These are phyloP conservation scores for Diaporthe destruens DNA, from an alignment of 2,329 filamentous ascomycete genomes.

Conservation along the genomic window DNA sequence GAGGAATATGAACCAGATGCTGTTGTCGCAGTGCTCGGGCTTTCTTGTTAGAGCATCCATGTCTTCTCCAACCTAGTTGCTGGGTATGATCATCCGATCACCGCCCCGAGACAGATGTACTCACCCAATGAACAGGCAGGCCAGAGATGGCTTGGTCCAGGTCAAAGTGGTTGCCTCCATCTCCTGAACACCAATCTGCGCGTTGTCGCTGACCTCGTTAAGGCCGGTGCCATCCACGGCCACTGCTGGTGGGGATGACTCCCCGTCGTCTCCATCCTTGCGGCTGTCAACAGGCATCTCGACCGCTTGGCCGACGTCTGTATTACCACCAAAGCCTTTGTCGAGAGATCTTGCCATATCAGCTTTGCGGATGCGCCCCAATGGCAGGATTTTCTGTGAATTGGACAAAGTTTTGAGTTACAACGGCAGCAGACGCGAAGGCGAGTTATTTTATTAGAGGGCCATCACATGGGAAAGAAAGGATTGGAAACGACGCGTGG, in stretches of 20 bases:
- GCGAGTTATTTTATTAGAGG: background rate
- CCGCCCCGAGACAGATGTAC: conserved; percentile 34
- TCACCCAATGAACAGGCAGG: conserved; percentile 50
- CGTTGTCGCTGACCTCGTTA: conserved; percentile 34
- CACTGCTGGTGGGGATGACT: background rate
- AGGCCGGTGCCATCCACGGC: conserved; percentile 18
- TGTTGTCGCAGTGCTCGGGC: conserved; percentile 44
- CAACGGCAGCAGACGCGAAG: background rate
- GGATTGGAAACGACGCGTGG: background rate
- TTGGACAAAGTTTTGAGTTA: background rate
- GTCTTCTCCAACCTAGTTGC: background rate
- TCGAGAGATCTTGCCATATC: background rate
- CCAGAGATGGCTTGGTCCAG: conserved; percentile 43
- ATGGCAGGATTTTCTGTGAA: background rate
- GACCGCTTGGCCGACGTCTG: conserved; percentile 3
- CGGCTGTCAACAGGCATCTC: background rate
- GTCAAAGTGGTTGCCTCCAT: conserved; percentile 45
- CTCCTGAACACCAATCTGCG: conserved; percentile 45
- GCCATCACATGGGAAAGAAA: background rate
- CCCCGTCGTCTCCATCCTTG: conserved; percentile 14
- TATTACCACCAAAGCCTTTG: background rate
- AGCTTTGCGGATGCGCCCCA: background rate
- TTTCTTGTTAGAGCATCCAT: background rate
- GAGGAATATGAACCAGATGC: conserved; percentile 64
- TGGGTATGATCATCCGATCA: background rate